These are phyloP conservation scores for Beauveria brongniartii DNA, from an alignment of 2,329 filamentous ascomycete genomes.

Conservation along the genomic window DNA sequence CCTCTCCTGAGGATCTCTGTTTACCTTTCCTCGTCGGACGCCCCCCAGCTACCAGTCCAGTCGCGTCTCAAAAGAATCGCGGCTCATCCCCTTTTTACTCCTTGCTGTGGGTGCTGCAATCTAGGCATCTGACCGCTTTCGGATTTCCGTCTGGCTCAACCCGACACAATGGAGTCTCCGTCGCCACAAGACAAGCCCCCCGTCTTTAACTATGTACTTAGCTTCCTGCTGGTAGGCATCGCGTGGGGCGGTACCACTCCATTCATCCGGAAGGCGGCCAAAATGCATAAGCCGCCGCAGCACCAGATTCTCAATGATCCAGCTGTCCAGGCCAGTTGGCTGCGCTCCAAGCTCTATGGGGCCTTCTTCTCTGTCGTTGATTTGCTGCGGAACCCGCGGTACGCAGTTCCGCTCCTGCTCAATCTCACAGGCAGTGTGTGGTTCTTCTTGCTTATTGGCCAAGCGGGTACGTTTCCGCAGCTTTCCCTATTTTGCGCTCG, in stretches of 20 bases:
- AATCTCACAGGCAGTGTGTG: constrained; percentile 91
- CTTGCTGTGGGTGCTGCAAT: not conserved
- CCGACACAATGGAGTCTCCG: not conserved
- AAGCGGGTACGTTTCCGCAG: constrained; percentile 59
- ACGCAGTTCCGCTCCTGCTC: constrained; percentile 74
- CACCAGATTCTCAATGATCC: constrained; percentile 47
- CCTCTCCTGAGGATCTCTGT: not conserved
- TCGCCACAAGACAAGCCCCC: constrained; percentile 31
- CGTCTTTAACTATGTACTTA: constrained; percentile 73
- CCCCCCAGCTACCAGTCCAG: not conserved
- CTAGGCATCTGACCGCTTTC: not conserved
- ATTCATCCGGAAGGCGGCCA: constrained; percentile 83
- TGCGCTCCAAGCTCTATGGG: constrained; percentile 54
- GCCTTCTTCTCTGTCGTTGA: constrained; percentile 70
- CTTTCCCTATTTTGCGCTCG: not conserved
- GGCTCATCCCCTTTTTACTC: not conserved
- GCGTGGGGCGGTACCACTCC: constrained; percentile 91
- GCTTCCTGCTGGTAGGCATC: constrained; percentile 82
- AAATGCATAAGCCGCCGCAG: constrained; percentile 58
- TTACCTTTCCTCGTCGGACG: not conserved
- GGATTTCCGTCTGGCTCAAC: not conserved
- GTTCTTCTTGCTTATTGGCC: constrained; percentile 92
- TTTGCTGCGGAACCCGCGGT: constrained; percentile 70
- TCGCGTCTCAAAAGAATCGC: not conserved
- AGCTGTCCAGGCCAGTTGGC: constrained; percentile 46